Percentiles rank a stretch among this genome's conserved stretches.
phyloP scores from a whole-genome alignment of 2,329 filamentous ascomycete genomes.

The Beauveria caledonica region DNA sequence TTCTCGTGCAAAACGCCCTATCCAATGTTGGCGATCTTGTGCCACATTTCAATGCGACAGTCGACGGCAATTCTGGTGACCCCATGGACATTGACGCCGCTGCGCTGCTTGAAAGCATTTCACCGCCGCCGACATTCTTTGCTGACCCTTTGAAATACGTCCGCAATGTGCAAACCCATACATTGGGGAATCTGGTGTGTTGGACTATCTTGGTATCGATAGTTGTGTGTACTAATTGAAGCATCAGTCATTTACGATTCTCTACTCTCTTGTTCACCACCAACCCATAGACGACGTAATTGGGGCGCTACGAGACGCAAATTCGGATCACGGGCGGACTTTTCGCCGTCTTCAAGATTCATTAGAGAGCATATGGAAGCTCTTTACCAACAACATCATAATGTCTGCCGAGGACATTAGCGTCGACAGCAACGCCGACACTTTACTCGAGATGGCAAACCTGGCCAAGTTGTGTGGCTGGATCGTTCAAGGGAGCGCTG shows the following conservation, averaged over 20 bases:
- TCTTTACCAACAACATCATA: conserved; percentile 26
- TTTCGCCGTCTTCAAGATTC: conserved; percentile 25
- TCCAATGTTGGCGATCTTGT: conserved; percentile 32
- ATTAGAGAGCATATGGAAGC: conserved; percentile 25
- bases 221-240: background rate
- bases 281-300: conserved; percentile 28
- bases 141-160: conserved; percentile 30
- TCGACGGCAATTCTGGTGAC: conserved; percentile 19
- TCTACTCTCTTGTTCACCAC: conserved; percentile 25
- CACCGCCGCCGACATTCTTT: conserved; percentile 23
- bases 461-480: conserved; percentile 38
- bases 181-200: conserved; percentile 34
- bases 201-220: background rate
- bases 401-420: conserved; percentile 28
- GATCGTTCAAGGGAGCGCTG: conserved; percentile 29
- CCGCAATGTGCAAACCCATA: conserved; percentile 28
- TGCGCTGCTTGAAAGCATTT: conserved; percentile 21
- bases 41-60: conserved; percentile 22
- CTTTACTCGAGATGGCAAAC: conserved; percentile 38
- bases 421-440: conserved; percentile 25
- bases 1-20: conserved; percentile 33
- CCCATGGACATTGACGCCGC: conserved; percentile 27
- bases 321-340: conserved; percentile 25
- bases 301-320: conserved; percentile 23
- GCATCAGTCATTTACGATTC: conserved; percentile 3